Conservation (phyloP, 2,329 filamentous ascomycete species). For the Nemania sp. region DNA sequence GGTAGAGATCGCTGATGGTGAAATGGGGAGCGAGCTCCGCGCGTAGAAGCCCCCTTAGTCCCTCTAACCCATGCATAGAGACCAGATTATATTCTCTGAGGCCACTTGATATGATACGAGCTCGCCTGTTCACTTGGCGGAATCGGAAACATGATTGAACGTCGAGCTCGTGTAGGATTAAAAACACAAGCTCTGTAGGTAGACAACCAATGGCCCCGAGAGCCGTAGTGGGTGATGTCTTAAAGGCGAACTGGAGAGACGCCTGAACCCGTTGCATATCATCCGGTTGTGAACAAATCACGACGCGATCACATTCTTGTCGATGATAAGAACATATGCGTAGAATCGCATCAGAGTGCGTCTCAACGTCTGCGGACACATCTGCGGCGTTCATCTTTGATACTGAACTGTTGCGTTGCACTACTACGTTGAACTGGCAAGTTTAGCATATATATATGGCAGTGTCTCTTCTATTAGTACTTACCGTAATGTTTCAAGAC, state of each 20-base stretch:
- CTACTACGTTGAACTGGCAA: too few species aligned
- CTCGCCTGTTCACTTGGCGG: slow-evolving; percentile 24
- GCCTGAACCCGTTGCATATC: slow-evolving; percentile 26
- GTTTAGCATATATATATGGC: too few species aligned
- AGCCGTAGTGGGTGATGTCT: slow-evolving; percentile 24
- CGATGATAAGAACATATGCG: slow-evolving; percentile 30
- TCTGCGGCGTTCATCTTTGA: slow-evolving; percentile 3
- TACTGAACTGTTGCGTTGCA: too few species aligned
- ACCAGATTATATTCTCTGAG: slow-evolving; percentile 26
- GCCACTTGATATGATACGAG: slow-evolving; percentile 22
- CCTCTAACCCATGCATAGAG: slow-evolving; percentile 26
- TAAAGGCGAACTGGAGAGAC: slow-evolving; percentile 29
- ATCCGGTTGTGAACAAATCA: slow-evolving; percentile 27
- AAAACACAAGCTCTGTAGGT: slow-evolving; percentile 26
- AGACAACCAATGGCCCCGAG: slow-evolving; percentile 23
- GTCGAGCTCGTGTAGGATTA: slow-evolving; percentile 27
- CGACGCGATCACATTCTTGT: slow-evolving; percentile 25
- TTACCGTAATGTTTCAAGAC: too few species aligned
- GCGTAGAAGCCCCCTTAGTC: slow-evolving; percentile 27
- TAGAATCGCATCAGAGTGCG: slow-evolving; percentile 21
- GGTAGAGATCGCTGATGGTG: slow-evolving; percentile 27
- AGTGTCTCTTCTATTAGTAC: too few species aligned
- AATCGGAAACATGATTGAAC: slow-evolving; percentile 23
- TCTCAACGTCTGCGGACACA: neutral
- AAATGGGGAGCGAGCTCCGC: slow-evolving; percentile 25